Conservation (phyloP, 805 yeast species). For the Metschnikowia reukaufii region DNA sequence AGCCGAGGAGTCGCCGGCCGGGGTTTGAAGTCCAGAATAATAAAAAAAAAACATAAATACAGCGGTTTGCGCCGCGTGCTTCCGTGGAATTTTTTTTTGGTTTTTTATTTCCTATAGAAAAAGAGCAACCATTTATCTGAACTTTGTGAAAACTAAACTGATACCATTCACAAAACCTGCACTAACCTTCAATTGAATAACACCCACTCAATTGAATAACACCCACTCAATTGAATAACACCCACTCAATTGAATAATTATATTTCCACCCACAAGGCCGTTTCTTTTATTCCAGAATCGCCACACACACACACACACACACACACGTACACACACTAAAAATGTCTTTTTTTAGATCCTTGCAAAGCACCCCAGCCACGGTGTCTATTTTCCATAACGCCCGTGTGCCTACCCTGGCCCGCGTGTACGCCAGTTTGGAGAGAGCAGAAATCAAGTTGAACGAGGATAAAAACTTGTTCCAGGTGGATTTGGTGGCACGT, state of each 20-base stretch:
- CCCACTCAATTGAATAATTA: no score
- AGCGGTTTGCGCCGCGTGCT: background rate
- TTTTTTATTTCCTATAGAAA: no score
- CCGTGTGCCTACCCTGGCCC: slow-evolving; percentile 32
- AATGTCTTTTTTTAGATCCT: slow-evolving; percentile 43
- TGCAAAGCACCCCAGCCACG: slow-evolving; percentile 43
- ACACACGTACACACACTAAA: background rate
- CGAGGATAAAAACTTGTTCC: slow-evolving; percentile 31
- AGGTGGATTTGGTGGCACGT: slow-evolving; percentile 37
- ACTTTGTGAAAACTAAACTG: no score
- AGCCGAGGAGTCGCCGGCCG: slow-evolving; percentile 10
- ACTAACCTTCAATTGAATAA: no score
- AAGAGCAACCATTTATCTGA: no score
- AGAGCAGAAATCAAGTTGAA: slow-evolving; percentile 33
- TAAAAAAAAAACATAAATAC: slow-evolving; percentile 1
- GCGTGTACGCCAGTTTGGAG: slow-evolving; percentile 31
- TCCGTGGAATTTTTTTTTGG: no score
- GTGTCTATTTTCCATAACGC: slow-evolving; percentile 43
- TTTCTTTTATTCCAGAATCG: no score
- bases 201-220: no score
- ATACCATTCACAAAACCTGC: no score
- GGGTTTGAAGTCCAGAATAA: slow-evolving; percentile 12
- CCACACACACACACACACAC: no score
- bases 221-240: no score
- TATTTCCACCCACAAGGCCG: no score